Percentiles rank a stretch among this genome's conserved stretches.
These are phyloP conservation scores for Amniculicola lignicola DNA, from an alignment of 495 filamentous ascomycete species.

Conservation along the genomic window DNA sequence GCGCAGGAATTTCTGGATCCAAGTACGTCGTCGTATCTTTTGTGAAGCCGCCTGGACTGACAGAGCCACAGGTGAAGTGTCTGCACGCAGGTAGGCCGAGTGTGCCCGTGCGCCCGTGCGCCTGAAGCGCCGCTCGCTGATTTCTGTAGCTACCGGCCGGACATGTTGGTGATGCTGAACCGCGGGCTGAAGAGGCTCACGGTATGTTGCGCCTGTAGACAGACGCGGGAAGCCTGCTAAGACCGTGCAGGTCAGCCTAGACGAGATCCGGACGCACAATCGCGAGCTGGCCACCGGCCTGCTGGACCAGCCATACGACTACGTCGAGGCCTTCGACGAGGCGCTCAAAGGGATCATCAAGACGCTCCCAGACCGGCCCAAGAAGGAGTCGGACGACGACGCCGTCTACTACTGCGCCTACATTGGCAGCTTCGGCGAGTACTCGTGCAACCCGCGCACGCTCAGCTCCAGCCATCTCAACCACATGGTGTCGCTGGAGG, in stretches of 20 bases:
- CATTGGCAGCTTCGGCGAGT: slow-evolving; percentile 91
- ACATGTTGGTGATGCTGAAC: slow-evolving; percentile 35
- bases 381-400: slow-evolving; percentile 59
- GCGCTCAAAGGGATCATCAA: slow-evolving; percentile 85
- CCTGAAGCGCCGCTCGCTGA: slow-evolving; percentile 18
- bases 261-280: slow-evolving; percentile 89
- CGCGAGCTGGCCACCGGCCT: slow-evolving; percentile 83
- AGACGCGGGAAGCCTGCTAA: slow-evolving; percentile 1
- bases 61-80: slow-evolving; percentile 18
- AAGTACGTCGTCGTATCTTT: too few species aligned
- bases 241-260: slow-evolving; percentile 72
- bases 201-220: slow-evolving; percentile 6
- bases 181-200: slow-evolving; percentile 28
- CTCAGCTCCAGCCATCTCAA: slow-evolving; percentile 85
- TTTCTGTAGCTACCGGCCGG: slow-evolving; percentile 27
- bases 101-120: too few species aligned
- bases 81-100: slow-evolving; percentile 31
- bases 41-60: too few species aligned
- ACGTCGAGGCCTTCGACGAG: slow-evolving; percentile 76
- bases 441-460: slow-evolving; percentile 90
- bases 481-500: slow-evolving; percentile 94
- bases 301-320: slow-evolving; percentile 84
- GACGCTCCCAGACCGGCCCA: slow-evolving; percentile 64
- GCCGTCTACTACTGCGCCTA: slow-evolving; percentile 91
- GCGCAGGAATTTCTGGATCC: slow-evolving; percentile 33